Conservation (phyloP, 148 eudicot species). For the Suaeda aralocaspica region DNA sequence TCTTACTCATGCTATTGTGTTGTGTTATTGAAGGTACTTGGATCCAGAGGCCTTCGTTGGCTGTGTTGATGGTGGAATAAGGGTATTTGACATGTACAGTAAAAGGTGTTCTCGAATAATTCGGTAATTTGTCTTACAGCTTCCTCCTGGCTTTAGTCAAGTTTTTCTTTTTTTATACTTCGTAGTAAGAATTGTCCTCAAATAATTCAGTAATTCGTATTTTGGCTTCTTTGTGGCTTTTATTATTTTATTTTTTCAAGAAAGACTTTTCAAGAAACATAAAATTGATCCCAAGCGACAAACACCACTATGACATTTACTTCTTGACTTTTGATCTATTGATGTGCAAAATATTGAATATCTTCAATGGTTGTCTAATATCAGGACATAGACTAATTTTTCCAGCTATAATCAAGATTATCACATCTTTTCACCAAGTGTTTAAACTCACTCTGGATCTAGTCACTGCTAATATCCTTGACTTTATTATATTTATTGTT, state of each 20-base stretch:
- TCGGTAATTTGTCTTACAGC: conserved; percentile 41
- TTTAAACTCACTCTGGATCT: no score
- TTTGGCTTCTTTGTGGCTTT: not conserved
- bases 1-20: not conserved
- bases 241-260: no score
- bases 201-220: conserved; percentile 54
- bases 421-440: not conserved
- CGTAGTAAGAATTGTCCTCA: conserved; percentile 65
- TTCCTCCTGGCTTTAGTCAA: not conserved
- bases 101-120: conserved; percentile 65
- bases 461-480: no score
- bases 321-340: not conserved
- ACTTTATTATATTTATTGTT: no score
- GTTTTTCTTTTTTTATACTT: no score
- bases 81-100: conserved; percentile 91
- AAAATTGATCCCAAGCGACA: not conserved
- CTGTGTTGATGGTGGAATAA: conserved; percentile 75
- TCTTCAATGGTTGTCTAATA: not conserved
- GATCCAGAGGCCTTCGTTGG: conserved; percentile 92
- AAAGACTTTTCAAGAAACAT: not conserved
- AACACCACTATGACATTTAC: not conserved
- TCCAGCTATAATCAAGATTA: not conserved
- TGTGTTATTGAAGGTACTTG: conserved; percentile 49
- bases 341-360: not conserved
- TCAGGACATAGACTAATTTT: not conserved